phyloP scores from a whole-genome alignment of 2,329 filamentous ascomycete genomes.

The Ampelomyces quisqualis region DNA sequence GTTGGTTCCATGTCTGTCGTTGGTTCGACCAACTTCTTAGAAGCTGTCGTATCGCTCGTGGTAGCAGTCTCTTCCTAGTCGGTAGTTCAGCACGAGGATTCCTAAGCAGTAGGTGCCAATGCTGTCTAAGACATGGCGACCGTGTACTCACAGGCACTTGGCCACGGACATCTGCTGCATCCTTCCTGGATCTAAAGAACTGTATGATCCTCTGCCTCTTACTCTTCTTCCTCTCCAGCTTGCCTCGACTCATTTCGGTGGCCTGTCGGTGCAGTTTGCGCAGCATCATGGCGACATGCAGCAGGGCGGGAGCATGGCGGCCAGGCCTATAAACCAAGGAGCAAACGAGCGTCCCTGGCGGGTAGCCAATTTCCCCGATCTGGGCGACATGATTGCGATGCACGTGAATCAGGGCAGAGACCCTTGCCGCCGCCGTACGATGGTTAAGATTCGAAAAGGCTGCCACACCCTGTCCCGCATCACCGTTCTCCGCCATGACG shows the following conservation, averaged over 20 bases:
- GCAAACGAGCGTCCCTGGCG: conserved; percentile 22
- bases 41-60: conserved; percentile 7
- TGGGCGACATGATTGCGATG: conserved; percentile 22
- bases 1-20: too few relatives aligned
- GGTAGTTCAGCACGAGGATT: too few relatives aligned
- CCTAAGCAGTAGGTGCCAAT: too few relatives aligned
- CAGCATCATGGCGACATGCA: conserved; percentile 29
- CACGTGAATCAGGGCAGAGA: conserved; percentile 34
- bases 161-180: conserved; percentile 20
- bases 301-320: conserved; percentile 24
- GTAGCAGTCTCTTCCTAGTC: conserved; percentile 19
- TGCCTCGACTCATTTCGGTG: conserved; percentile 20
- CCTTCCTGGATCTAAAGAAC: conserved; percentile 35
- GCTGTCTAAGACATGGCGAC: conserved; percentile 1
- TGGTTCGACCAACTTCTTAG: too few relatives aligned
- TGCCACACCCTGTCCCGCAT: conserved; percentile 30
- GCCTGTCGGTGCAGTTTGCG: conserved; percentile 28
- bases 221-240: conserved; percentile 28
- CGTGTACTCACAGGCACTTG: conserved; percentile 22
- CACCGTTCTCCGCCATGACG: conserved; percentile 29
- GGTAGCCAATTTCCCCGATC: conserved; percentile 26
- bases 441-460: conserved; percentile 19
- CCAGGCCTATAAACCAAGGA: conserved; percentile 15
- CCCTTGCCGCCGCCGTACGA: conserved; percentile 22
- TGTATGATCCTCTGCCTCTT: conserved; percentile 35